Percentiles rank a stretch among this genome's conserved stretches.
These are phyloP conservation scores for Corymbia calophylla DNA, from an alignment of 441 rosid species.

Conservation along the genomic window DNA sequence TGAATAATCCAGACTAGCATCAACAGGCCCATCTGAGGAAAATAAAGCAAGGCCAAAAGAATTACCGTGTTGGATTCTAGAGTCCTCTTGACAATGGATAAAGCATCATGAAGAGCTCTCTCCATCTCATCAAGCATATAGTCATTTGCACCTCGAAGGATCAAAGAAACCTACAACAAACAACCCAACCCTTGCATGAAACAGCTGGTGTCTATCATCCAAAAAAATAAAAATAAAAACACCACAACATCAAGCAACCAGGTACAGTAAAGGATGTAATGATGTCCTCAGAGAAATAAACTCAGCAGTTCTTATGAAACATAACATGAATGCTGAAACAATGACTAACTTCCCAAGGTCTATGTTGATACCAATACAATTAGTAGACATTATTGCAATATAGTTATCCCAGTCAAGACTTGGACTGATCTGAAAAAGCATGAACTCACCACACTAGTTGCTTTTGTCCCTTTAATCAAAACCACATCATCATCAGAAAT, in stretches of 20 bases:
- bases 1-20: neutral
- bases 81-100: constrained; percentile 90
- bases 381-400: neutral
- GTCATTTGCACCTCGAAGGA: constrained; percentile 97
- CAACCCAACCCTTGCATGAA: neutral
- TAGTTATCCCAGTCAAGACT: neutral
- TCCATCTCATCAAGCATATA: constrained; percentile 99
- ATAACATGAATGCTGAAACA: neutral
- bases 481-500: constrained; percentile 95
- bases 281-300: neutral
- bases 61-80: constrained; percentile 88
- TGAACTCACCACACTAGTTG: constrained; percentile 67
- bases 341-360: neutral
- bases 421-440: neutral
- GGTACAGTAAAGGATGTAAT: neutral
- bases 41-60: neutral
- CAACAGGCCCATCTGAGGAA: neutral
- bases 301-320: neutral
- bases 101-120: constrained; percentile 87
- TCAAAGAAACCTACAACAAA: constrained; percentile 70
- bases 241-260: neutral
- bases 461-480: constrained; percentile 89
- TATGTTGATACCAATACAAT: neutral
- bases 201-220: neutral
- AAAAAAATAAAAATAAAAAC: neutral